Evolutionary conservation across 768 basidiomycete genomes (phyloP), one percentile per base, ranked within the genome.

Genomic region (Fomitopsis pulvina): DNA sequence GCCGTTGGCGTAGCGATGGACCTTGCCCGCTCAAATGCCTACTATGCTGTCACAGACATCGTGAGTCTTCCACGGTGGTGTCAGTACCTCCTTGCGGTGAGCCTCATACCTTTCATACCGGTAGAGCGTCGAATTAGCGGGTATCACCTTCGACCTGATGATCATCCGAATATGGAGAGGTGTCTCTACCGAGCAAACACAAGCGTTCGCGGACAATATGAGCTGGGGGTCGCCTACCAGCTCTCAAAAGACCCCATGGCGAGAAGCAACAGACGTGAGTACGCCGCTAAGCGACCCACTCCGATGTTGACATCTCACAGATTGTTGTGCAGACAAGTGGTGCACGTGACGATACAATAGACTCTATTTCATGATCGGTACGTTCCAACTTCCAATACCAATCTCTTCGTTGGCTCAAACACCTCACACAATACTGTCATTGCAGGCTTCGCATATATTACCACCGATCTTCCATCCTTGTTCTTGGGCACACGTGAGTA

Each of bases 101-200:
- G 16, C 11, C 38, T 48, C 24, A 25, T 4, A 7, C 7, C 7
- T 3, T 9, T 11, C 5, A n/a, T 10, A 6, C 3, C 22, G 3
- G 10, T 20, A 48, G 38, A 28, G 21, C 8, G 12, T 39, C 37
- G 22, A 48, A 40, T 22, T 48, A 3, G 34, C 39, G 12, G 39
- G 47, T n/a, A 18, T 48, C 16, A n/a, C 37, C 9, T 48, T 48
- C 25, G 26, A 48, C 25, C 39, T 48, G 8, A 48, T 48, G 21
- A 48, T 48, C 32, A 48, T 48, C 28, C 47, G 47, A 3, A 41
- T 39, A 20, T 39, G 39, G 22, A 16, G 24, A 25, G 45, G 45
- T 10, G 24, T 25, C 11, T 18, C 29, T 16, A 46, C 32, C 3
- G 45, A 46, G 29, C 45, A 32, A 9, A 44, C 43, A 11, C 5